Percentiles rank a stretch among this genome's conserved stretches.
Evolutionary conservation across 1,284 basidiomycete species (phyloP).

Genomic region (Naganishia sp.): DNA sequence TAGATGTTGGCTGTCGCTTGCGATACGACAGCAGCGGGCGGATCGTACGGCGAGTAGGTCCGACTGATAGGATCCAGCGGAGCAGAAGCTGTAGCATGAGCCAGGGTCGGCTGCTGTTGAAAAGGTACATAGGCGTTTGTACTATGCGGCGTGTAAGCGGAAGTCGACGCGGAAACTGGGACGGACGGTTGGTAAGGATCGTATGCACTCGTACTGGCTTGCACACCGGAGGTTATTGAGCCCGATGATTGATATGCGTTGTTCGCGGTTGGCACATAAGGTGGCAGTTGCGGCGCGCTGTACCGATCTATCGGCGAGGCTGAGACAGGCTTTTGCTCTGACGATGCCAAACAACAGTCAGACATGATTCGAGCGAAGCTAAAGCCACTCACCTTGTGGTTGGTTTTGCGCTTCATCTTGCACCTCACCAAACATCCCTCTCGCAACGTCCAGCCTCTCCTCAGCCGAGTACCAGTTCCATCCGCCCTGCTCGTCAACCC

Average conservation of each 20-base stretch:
- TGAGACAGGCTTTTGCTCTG: too few species aligned
- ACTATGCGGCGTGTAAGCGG: too few species aligned
- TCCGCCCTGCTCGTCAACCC: slow-evolving; percentile 31
- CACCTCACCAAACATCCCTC: slow-evolving; percentile 29
- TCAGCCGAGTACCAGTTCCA: slow-evolving; percentile 36
- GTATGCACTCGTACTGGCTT: neutral
- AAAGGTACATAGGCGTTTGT: neutral
- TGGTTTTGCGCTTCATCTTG: neutral
- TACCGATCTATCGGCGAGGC: too few species aligned
- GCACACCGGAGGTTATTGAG: neutral
- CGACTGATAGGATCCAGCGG: slow-evolving; percentile 3
- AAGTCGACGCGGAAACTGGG: neutral
- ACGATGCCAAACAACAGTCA: too few species aligned
- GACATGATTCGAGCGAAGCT: neutral
- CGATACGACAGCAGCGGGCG: neutral
- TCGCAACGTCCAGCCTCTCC: slow-evolving; percentile 34
- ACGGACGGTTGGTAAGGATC: slow-evolving; percentile 24
- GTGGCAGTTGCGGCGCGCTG: too few species aligned
- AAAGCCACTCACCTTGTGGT: slow-evolving; percentile 8
- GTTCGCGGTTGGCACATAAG: neutral
- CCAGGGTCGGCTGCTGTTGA: neutral
- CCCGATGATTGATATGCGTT: neutral
- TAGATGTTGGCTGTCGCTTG: slow-evolving; percentile 1
- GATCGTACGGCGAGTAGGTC: slow-evolving; percentile 22
- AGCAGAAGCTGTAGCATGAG: neutral